These are phyloP conservation scores for Claviceps sp. DNA, from an alignment of 2,329 filamentous ascomycete species.

Conservation along the genomic window DNA sequence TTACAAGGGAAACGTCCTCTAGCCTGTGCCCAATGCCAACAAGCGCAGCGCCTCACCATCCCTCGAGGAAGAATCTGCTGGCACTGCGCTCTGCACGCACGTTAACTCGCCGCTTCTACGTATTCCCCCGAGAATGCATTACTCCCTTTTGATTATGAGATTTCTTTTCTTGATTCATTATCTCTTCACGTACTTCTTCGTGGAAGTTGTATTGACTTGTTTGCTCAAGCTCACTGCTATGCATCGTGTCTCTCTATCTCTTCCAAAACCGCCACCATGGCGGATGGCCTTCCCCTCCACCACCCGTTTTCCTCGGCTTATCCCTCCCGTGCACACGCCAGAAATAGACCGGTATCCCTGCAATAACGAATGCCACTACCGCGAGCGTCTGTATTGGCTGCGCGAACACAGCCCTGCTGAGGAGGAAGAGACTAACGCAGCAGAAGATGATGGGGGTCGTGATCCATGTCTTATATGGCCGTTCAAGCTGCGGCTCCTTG, in stretches of 20 bases:
- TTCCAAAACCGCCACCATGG: constrained; percentile 51
- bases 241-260: background rate
- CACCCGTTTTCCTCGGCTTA: constrained; percentile 30
- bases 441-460: constrained; percentile 95
- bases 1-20: background rate
- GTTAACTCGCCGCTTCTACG: too few relatives aligned
- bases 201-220: background rate
- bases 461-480: constrained; percentile 94
- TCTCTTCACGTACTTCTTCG: background rate
- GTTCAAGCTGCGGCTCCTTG: constrained; percentile 71
- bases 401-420: constrained; percentile 79
- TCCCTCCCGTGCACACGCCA: constrained; percentile 64
- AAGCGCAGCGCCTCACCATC: too few relatives aligned
- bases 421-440: constrained; percentile 86
- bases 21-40: too few relatives aligned
- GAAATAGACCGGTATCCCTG: constrained; percentile 78
- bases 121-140: too few relatives aligned
- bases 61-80: too few relatives aligned
- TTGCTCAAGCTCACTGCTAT: too few relatives aligned
- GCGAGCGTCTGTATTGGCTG: constrained; percentile 82
- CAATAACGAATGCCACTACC: constrained; percentile 72
- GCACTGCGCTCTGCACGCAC: too few relatives aligned
- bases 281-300: constrained; percentile 18
- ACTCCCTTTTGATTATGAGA: background rate
- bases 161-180: background rate